These are phyloP conservation scores for Cladobotryum mycophilum DNA, from an alignment of 2,329 filamentous ascomycete genomes.

Conservation along the genomic window DNA sequence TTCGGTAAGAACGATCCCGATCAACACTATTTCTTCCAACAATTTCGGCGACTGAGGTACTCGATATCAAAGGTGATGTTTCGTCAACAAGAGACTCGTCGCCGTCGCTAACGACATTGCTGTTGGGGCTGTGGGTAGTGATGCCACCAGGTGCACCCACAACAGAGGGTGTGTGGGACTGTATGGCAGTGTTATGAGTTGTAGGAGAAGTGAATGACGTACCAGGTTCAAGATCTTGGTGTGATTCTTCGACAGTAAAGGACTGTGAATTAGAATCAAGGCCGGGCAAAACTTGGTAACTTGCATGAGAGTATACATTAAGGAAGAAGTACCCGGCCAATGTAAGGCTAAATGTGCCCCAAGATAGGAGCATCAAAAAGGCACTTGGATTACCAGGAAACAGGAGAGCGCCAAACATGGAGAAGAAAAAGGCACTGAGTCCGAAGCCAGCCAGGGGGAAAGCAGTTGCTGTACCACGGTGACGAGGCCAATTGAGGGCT, in stretches of 20 bases:
- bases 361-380: conserved; percentile 73
- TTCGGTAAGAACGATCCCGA: conserved; percentile 66
- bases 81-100: conserved; percentile 55
- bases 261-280: conserved; percentile 15
- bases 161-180: background rate
- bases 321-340: conserved; percentile 80
- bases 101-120: conserved; percentile 5
- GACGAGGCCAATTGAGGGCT: conserved; percentile 84
- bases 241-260: background rate
- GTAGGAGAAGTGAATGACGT: conserved; percentile 4
- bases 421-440: conserved; percentile 94
- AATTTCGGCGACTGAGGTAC: conserved; percentile 45
- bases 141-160: too few relatives aligned
- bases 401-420: conserved; percentile 65
- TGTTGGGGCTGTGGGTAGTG: background rate
- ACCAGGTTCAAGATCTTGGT: conserved; percentile 8
- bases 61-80: conserved; percentile 73
- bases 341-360: conserved; percentile 71
- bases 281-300: conserved; percentile 52
- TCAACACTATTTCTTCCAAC: conserved; percentile 57
- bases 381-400: conserved; percentile 79
- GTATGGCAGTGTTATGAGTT: background rate
- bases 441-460: conserved; percentile 92
- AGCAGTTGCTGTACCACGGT: conserved; percentile 88
- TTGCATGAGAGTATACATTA: conserved; percentile 53